These are phyloP conservation scores for Cryomyces antarcticus DNA, from an alignment of 495 filamentous ascomycete species.

Conservation along the genomic window DNA sequence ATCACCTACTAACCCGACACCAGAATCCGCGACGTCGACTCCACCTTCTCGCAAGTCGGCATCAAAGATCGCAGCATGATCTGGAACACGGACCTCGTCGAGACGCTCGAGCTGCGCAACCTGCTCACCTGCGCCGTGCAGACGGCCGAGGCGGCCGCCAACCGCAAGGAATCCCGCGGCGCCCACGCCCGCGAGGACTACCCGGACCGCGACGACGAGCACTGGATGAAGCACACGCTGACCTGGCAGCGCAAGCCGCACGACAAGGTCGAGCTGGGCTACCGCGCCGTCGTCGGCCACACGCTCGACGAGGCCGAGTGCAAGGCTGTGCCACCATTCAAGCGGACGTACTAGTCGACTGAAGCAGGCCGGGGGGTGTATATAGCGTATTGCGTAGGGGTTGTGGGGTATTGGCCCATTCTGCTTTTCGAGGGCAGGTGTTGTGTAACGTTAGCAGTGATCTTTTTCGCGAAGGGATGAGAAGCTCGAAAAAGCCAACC, in stretches of 20 bases:
- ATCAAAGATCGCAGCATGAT: conserved; percentile 98
- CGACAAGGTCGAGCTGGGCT: conserved; percentile 17
- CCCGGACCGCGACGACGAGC: conserved; percentile 75
- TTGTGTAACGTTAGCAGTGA: no score
- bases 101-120: conserved; percentile 87
- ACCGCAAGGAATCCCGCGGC: conserved; percentile 85
- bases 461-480: no score
- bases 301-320: conserved; percentile 24
- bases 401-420: no score
- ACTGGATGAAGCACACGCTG: conserved; percentile 98
- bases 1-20: conserved; percentile 7
- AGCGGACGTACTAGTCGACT: conserved; percentile 17
- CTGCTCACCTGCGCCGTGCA: conserved; percentile 87
- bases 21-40: conserved; percentile 55
- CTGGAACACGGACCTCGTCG: conserved; percentile 95
- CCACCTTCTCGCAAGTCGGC: conserved; percentile 55
- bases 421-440: no score
- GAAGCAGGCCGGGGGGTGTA: no score
- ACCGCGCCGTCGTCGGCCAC: conserved; percentile 13
- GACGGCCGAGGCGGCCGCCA: conserved; percentile 69
- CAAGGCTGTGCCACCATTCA: conserved; percentile 22
- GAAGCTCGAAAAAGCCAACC: no score
- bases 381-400: no score
- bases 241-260: conserved; percentile 66
- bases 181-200: conserved; percentile 92